Conservation (phyloP, 176 grass and related monocot species). For the Zoysia pacifica region DNA sequence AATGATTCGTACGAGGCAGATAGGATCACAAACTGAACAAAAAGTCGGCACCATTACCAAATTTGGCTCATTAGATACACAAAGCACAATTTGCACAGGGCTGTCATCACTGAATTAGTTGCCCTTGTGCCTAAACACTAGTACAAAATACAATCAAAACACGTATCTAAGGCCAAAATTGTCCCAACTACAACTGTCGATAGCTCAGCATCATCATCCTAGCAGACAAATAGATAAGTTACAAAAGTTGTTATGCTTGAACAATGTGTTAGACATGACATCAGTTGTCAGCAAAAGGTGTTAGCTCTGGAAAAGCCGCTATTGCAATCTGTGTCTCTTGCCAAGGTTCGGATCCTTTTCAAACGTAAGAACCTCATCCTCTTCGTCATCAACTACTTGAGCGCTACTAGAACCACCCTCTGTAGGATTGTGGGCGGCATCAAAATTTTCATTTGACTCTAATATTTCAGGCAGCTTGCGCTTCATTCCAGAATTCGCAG, state of each 20-base stretch:
- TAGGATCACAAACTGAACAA: not conserved
- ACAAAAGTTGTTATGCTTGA: slow-evolving; percentile 42
- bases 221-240: slow-evolving; percentile 32
- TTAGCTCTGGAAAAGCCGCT: slow-evolving; percentile 36
- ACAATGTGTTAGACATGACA: slow-evolving; percentile 67
- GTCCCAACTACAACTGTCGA: not conserved
- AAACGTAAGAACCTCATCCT: slow-evolving; percentile 50
- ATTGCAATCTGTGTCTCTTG: slow-evolving; percentile 85
- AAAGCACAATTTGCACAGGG: slow-evolving; percentile 28
- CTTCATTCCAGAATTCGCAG: slow-evolving; percentile 56
- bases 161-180: slow-evolving; percentile 41
- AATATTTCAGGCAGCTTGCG: slow-evolving; percentile 75
- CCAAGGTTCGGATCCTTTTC: slow-evolving; percentile 51
- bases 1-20: not conserved
- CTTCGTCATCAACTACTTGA: slow-evolving; percentile 68
- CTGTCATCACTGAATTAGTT: slow-evolving; percentile 32
- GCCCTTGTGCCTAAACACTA: slow-evolving; percentile 50
- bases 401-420: slow-evolving; percentile 34
- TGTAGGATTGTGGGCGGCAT: slow-evolving; percentile 19
- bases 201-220: slow-evolving; percentile 37
- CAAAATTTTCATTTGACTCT: slow-evolving; percentile 47
- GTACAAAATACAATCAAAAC: slow-evolving; percentile 54
- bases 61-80: slow-evolving; percentile 8
- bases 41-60: not conserved
- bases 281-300: slow-evolving; percentile 39